A percentile compares a stretch with the other conserved stretches of the same genome.
Conservation (phyloP, 805 yeast genomes). For the Yamadazyma phyllophila region DNA sequence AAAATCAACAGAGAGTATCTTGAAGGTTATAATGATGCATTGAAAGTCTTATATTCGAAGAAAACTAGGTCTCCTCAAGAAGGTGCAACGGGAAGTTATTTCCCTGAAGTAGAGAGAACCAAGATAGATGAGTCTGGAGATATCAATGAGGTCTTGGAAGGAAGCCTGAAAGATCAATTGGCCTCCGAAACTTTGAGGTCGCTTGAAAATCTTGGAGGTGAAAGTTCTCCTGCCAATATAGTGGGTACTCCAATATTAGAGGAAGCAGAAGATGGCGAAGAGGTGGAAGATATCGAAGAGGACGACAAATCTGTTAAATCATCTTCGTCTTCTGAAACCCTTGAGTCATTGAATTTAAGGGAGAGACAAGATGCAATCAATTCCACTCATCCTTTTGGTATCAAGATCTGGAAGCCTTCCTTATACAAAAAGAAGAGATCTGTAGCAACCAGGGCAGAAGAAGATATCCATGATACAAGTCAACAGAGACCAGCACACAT, state of each 20-base stretch:
- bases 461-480: constrained; percentile 82
- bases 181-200: constrained; percentile 21
- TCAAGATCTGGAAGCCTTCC: constrained; percentile 98
- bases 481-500: constrained; percentile 29
- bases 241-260: constrained; percentile 16
- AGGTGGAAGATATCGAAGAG: constrained; percentile 16
- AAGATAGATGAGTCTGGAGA: constrained; percentile 7
- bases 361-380: constrained; percentile 96
- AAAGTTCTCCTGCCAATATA: constrained; percentile 10
- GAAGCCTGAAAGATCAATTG: constrained; percentile 16
- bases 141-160: constrained; percentile 11
- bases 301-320: constrained; percentile 28
- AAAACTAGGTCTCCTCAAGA: constrained; percentile 14
- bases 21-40: constrained; percentile 74
- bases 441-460: constrained; percentile 86
- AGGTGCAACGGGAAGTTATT: constrained; percentile 3
- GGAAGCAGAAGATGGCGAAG: constrained; percentile 20
- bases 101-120: constrained; percentile 8
- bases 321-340: constrained; percentile 43
- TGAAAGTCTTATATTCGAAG: constrained; percentile 39
- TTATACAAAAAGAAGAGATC: constrained; percentile 89
- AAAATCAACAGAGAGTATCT: constrained; percentile 43
- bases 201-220: constrained; percentile 16
- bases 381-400: constrained; percentile 96
- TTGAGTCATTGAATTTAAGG: constrained; percentile 82